Evolutionary conservation across 257 asterid genomes (phyloP), one percentile per base, ranked within the genome.

Genomic region (Petunia axillaris): DNA sequence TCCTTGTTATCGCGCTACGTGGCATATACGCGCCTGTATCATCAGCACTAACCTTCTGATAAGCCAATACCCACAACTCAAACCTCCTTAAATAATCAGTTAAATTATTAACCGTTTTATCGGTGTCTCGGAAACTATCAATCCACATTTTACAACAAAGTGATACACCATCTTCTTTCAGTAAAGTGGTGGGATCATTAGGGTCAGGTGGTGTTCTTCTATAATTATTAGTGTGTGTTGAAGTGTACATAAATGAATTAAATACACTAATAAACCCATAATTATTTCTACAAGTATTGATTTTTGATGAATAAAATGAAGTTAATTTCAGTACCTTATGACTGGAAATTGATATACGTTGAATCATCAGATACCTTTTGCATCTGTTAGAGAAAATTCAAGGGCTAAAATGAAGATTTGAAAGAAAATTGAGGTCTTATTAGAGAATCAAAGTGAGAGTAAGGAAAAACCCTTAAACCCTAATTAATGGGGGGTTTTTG

Each of bases 11-110:
- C 2, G 94, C 81, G 75, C 92, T 93, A 2, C 96, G 96, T 0
- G 98, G 92, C 93, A 93, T 83, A 79, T 95, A 95, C 0, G 97
- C 87, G 0, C 98, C 99, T 0, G 86, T 92, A 16, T 94, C 98
- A 83, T 95, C 99, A 0, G 99, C 95, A 74, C 91, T 87, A 41
- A 92, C 97, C 89, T 95, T 95, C 84, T 95, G 99, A 75, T 95
- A 92, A 3, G 98, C 97, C 89, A 95, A 82, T 35, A 95, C 97
- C 99, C 99, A 95, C 88, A 95, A 81, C 86, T 95, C 99, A 82
- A 94, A 90, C 75, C 96, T 91, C 86, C 99, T 89, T 89, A 95
- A 85, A 82, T 90, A 89, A 83, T 85, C 91, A 57, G 92, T 83
- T 85, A 95, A 78, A 90, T 95, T 89, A 37, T 85, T 85, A 8